These are phyloP conservation scores for Fusarium keratoplasticum DNA, from an alignment of 2,329 filamentous ascomycete species.

Conservation along the genomic window DNA sequence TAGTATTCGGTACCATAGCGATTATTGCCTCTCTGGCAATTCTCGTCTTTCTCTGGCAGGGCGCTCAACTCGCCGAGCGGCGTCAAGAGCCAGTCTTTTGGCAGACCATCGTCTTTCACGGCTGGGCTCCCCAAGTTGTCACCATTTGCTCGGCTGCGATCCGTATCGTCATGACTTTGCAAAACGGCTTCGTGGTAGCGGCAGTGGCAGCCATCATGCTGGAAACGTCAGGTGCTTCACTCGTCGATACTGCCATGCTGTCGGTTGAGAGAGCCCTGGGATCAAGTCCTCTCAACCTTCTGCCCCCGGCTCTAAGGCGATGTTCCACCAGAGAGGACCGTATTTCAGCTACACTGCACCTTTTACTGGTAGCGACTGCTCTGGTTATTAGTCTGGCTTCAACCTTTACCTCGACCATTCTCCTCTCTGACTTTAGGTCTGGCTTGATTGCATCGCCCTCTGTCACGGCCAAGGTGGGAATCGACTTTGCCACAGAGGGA, in stretches of 20 bases:
- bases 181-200: neutral
- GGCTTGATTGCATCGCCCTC: neutral
- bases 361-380: neutral
- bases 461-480: neutral
- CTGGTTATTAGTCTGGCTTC: neutral
- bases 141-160: neutral
- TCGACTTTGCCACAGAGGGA: neutral
- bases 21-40: neutral
- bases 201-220: neutral
- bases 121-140: neutral
- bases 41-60: neutral
- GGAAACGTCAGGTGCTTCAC: neutral
- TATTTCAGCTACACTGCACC: neutral
- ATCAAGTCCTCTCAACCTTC: neutral
- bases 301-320: constrained; percentile 3
- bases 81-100: neutral
- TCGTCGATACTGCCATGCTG: neutral
- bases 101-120: neutral
- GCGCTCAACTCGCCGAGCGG: neutral
- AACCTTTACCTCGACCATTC: constrained; percentile 13
- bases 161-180: neutral
- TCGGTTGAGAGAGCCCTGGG: neutral
- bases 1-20: neutral
- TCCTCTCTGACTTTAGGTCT: constrained; percentile 18
- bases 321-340: rapidly evolving